phyloP scores from a whole-genome alignment of 352 stramenopile genomes.

The Phytophthora multivora region DNA sequence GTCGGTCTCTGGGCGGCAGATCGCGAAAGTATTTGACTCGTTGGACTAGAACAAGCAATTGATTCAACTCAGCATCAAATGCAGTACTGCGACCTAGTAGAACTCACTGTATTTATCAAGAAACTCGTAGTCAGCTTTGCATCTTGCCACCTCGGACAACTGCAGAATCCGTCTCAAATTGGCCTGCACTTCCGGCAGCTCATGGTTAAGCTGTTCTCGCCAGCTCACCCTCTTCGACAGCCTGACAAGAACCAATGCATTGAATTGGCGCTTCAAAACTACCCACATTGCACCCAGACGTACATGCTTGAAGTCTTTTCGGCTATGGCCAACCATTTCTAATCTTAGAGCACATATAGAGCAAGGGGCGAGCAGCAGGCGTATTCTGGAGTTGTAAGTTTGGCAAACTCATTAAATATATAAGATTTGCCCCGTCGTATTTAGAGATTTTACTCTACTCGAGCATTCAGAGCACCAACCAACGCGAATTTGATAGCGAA shows the following conservation, averaged over 20 bases:
- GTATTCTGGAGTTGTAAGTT: too few species aligned
- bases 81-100: neutral
- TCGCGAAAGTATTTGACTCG: conserved; percentile 71
- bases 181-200: conserved; percentile 43
- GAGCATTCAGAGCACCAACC: too few species aligned
- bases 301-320: conserved; percentile 13
- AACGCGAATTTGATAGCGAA: too few species aligned
- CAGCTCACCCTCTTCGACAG: conserved; percentile 28
- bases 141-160: conserved; percentile 43
- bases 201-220: conserved; percentile 33
- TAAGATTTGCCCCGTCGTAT: too few species aligned
- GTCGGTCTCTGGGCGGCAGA: conserved; percentile 50
- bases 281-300: neutral
- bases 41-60: conserved; percentile 39
- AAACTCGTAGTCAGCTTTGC: conserved; percentile 67
- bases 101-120: conserved; percentile 64
- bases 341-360: too few species aligned
- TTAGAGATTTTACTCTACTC: too few species aligned
- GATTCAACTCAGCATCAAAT: too few species aligned
- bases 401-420: too few species aligned
- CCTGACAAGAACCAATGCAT: conserved; percentile 5
- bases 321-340: too few species aligned
- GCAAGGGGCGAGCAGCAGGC: too few species aligned
- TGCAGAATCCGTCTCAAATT: conserved; percentile 55
- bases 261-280: too few species aligned